A percentile compares a stretch with the other conserved stretches of the same genome.
Conservation (phyloP, 78 protist genomes). For the Tieghemostelium lacteum region DNA sequence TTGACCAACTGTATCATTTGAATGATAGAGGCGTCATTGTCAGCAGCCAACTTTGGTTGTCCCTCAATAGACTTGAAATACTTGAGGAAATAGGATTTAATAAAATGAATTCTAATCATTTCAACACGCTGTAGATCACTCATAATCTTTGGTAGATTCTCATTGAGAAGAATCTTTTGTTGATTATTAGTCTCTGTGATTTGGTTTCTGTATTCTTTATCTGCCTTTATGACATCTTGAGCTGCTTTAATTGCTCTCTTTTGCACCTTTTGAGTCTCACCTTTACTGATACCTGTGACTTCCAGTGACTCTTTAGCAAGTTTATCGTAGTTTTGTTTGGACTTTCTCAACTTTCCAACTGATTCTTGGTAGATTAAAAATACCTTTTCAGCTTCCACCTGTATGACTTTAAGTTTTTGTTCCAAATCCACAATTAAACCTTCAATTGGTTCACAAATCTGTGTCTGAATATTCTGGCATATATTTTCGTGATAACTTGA, state of each 20-base stretch:
- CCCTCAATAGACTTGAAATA: conserved; percentile 30
- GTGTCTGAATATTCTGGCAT: conserved; percentile 16
- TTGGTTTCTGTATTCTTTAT: conserved; percentile 33
- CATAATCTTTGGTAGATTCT: conserved; percentile 40
- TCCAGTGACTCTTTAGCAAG: conserved; percentile 20
- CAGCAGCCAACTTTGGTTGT: neutral
- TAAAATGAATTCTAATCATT: conserved; percentile 37
- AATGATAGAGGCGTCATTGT: neutral
- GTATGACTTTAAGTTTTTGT: conserved; percentile 25
- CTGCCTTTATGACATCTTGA: conserved; percentile 64
- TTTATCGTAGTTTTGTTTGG: conserved; percentile 35
- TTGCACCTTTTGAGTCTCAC: conserved; percentile 64
- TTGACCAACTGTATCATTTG: neutral
- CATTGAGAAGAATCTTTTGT: conserved; percentile 4
- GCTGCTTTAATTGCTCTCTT: conserved; percentile 44
- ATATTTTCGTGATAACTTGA: conserved; percentile 49
- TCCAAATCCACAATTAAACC: conserved; percentile 42
- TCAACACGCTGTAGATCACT: conserved; percentile 40
- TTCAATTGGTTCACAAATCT: conserved; percentile 32
- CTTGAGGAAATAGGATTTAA: conserved; percentile 24
- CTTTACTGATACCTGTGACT: neutral
- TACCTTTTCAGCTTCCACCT: neutral
- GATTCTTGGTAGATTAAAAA: conserved; percentile 6
- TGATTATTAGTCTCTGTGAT: conserved; percentile 35
- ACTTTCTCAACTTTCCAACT: conserved; percentile 15